Evolutionary conservation across 495 filamentous ascomycete genomes (phyloP).

Genomic region (Margaritispora aquatica): DNA sequence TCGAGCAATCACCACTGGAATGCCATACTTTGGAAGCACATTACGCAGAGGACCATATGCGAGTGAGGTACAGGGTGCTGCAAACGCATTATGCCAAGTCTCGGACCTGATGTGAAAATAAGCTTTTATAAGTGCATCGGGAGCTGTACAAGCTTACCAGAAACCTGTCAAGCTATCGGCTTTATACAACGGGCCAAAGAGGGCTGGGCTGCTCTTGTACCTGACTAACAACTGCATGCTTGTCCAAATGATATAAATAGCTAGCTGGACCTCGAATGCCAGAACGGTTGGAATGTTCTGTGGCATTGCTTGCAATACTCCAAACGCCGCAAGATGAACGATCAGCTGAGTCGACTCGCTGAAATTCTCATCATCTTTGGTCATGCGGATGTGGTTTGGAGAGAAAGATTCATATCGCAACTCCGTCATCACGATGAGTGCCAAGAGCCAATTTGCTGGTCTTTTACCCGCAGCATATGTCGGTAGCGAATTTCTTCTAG

Average conservation of each 20-base stretch:
- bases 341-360: slow-evolving; percentile 23
- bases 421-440: slow-evolving; percentile 28
- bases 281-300: slow-evolving; percentile 25
- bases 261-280: slow-evolving; percentile 29
- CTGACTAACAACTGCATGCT: slow-evolving; percentile 28
- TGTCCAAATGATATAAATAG: slow-evolving; percentile 34
- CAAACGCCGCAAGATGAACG: slow-evolving; percentile 26
- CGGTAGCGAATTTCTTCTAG: slow-evolving; percentile 21
- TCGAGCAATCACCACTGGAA: slow-evolving; percentile 23
- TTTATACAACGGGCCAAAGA: slow-evolving; percentile 33
- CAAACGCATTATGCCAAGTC: slow-evolving; percentile 35
- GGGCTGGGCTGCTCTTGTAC: slow-evolving; percentile 28
- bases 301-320: slow-evolving; percentile 26
- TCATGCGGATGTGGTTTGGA: slow-evolving; percentile 29
- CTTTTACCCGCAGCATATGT: slow-evolving; percentile 21
- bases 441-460: slow-evolving; percentile 23
- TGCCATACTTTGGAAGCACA: slow-evolving; percentile 22
- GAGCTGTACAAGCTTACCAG: slow-evolving; percentile 18
- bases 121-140: slow-evolving; percentile 1
- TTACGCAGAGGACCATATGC: slow-evolving; percentile 26
- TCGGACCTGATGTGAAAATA: slow-evolving; percentile 21
- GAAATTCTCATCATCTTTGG: slow-evolving; percentile 29
- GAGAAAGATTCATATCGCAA: slow-evolving; percentile 34
- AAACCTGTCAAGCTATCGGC: slow-evolving; percentile 29
- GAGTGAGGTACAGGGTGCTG: slow-evolving; percentile 28